Evolutionary conservation across 495 filamentous ascomycete genomes (phyloP), one percentile per base, ranked within the genome.

Genomic region (Penicillium antarcticum): DNA sequence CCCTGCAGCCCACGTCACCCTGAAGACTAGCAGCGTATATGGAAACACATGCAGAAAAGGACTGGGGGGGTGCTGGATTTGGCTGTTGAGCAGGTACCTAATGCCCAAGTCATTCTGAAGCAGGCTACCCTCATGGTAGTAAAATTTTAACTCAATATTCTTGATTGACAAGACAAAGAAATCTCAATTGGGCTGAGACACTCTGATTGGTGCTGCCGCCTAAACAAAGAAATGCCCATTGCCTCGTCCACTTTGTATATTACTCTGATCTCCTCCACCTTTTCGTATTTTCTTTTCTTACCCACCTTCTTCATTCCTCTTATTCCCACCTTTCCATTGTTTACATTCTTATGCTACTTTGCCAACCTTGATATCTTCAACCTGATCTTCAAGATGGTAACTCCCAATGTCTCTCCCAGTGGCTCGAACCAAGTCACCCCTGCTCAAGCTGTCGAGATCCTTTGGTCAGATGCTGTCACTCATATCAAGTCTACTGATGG

Each of bases 211-310:
- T 21, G 24, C 32, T 12, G 10, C 34, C 16, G 6, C 9, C 4
- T 6, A 14, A 49, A 49, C 46, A 49, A 49, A 49, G 46, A 49
- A 48, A 49, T 39, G 16, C 21, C 23, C 9, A 43, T 5, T 6
- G 5, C 14, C 1, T 31, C 41, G 16, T 24, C 41, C 13, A 43
- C 41, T 24, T 10, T 43, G 5, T 6, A 8, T 31, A 26, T 9
- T 16, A 1, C 19, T 23, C 3, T 16, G 10, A 3, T 40, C 40
- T 34, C 6, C 34, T 49, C 32, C 13, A 9, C n/a, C 7, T 18
- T 19, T 12, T 8, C 19, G 1, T 18, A 16, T 39, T 39, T 18
- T 8, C 35, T 39, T 11, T 39, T 14, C 8, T 29, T 12, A 12
- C 16, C 8, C n/a, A 7, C 3, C 23, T 35, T 21, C 6, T 24